Percentiles rank a stretch among this genome's conserved stretches.
These are phyloP conservation scores for Plenodomus tracheiphilus DNA, from an alignment of 2,329 filamentous ascomycete species.

Conservation along the genomic window DNA sequence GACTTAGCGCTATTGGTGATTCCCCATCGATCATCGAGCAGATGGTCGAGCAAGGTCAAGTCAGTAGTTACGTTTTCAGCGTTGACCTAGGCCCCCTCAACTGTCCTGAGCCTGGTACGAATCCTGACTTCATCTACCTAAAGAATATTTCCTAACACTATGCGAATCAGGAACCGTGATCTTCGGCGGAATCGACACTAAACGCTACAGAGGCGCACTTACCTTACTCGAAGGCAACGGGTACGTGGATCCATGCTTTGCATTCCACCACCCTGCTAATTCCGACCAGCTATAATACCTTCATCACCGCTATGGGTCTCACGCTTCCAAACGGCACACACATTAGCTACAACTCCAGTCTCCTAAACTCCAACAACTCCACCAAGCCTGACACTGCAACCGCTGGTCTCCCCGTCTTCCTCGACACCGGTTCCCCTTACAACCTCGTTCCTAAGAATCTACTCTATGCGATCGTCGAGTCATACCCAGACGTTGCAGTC, in stretches of 20 bases:
- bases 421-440: neutral
- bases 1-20: neutral
- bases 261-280: neutral
- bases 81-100: neutral
- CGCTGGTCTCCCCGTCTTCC: neutral
- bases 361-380: neutral
- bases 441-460: neutral
- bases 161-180: neutral
- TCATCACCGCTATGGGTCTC: neutral
- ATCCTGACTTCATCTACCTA: neutral
- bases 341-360: neutral
- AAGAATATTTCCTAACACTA: neutral
- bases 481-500: neutral
- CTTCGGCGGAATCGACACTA: neutral
- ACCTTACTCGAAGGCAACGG: neutral
- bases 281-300: neutral
- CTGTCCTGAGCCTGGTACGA: neutral
- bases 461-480: neutral
- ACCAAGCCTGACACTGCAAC: neutral
- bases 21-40: neutral
- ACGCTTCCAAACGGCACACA: neutral
- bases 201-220: neutral
- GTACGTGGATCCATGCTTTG: neutral
- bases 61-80: neutral
- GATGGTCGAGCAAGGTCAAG: neutral